Conservation (phyloP, 768 basidiomycete species). For the Tubosaeta sp. region DNA sequence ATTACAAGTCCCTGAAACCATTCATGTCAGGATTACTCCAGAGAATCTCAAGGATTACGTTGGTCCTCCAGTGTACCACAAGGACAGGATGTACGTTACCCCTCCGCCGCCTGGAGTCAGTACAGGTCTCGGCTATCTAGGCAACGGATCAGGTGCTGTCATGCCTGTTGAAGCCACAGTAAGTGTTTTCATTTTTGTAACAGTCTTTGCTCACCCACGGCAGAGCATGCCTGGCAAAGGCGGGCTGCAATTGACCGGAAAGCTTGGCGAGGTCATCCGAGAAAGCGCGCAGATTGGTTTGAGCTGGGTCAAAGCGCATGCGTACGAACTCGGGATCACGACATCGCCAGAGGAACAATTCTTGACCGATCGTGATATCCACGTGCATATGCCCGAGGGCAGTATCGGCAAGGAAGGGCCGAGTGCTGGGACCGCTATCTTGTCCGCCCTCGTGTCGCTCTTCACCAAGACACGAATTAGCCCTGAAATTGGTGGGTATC, state of each 20-base stretch:
- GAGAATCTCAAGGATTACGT: slow-evolving; percentile 96
- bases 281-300: slow-evolving; percentile 95
- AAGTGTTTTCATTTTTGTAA: slow-evolving; percentile 24
- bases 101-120: slow-evolving; percentile 88
- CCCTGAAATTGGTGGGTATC: slow-evolving; percentile 78
- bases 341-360: slow-evolving; percentile 66
- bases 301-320: slow-evolving; percentile 90
- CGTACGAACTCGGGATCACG: slow-evolving; percentile 86
- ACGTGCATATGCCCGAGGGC: slow-evolving; percentile 97
- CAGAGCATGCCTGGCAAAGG: slow-evolving; percentile 98
- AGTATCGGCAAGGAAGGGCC: slow-evolving; percentile 94
- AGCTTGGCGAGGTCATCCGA: slow-evolving; percentile 95
- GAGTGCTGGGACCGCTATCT: slow-evolving; percentile 90
- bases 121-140: slow-evolving; percentile 92
- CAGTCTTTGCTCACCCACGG: neutral
- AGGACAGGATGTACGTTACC: slow-evolving; percentile 82
- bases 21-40: slow-evolving; percentile 77
- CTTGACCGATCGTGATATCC: slow-evolving; percentile 81
- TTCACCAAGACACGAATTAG: slow-evolving; percentile 81
- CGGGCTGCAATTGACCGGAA: slow-evolving; percentile 86
- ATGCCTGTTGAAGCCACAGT: slow-evolving; percentile 97
- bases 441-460: slow-evolving; percentile 87
- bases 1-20: slow-evolving; percentile 69
- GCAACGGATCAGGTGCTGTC: slow-evolving; percentile 93
- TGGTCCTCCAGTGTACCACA: slow-evolving; percentile 92